phyloP scores from a whole-genome alignment of 1,284 basidiomycete genomes.

The Meira nashicola region DNA sequence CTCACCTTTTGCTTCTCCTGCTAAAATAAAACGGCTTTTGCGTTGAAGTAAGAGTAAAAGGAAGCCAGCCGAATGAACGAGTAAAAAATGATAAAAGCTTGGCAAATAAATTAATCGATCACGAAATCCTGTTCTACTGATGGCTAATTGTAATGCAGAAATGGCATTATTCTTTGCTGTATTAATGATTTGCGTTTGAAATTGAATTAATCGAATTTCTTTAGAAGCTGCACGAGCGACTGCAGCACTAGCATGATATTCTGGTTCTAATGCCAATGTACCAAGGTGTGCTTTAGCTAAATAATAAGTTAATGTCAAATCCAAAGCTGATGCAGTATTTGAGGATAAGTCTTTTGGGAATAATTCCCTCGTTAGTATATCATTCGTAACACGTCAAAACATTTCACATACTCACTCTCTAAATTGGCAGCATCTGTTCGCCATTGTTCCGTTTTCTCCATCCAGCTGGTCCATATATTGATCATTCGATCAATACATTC shows the following conservation, averaged over 20 bases:
- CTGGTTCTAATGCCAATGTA: slow-evolving; percentile 15
- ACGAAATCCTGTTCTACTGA: slow-evolving; percentile 24
- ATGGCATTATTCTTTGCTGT: slow-evolving; percentile 32
- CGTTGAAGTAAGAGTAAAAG: slow-evolving; percentile 28
- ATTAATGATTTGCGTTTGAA: slow-evolving; percentile 11
- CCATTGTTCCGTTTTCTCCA: slow-evolving; percentile 16
- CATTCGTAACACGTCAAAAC: not conserved
- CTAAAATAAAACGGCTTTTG: slow-evolving; percentile 25
- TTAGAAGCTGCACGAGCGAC: slow-evolving; percentile 1
- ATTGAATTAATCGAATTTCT: slow-evolving; percentile 6
- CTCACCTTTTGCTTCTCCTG: slow-evolving; percentile 23
- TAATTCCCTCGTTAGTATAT: not conserved
- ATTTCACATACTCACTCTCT: slow-evolving; percentile 15
- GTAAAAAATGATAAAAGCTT: slow-evolving; percentile 38
- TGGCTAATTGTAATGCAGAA: slow-evolving; percentile 29
- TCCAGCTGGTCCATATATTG: slow-evolving; percentile 10
- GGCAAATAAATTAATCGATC: slow-evolving; percentile 36
- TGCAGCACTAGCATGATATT: not conserved
- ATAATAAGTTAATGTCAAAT: slow-evolving; percentile 16
- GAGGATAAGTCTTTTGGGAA: slow-evolving; percentile 14
- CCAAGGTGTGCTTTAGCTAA: slow-evolving; percentile 17
- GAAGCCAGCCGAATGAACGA: slow-evolving; percentile 39
- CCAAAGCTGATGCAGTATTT: slow-evolving; percentile 15
- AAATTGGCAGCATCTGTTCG: slow-evolving; percentile 2
- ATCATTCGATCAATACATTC: slow-evolving; percentile 1